Base-by-base conservation (phyloP, 2,329 filamentous ascomycete species). In the Sporothrix humicola region DNA sequence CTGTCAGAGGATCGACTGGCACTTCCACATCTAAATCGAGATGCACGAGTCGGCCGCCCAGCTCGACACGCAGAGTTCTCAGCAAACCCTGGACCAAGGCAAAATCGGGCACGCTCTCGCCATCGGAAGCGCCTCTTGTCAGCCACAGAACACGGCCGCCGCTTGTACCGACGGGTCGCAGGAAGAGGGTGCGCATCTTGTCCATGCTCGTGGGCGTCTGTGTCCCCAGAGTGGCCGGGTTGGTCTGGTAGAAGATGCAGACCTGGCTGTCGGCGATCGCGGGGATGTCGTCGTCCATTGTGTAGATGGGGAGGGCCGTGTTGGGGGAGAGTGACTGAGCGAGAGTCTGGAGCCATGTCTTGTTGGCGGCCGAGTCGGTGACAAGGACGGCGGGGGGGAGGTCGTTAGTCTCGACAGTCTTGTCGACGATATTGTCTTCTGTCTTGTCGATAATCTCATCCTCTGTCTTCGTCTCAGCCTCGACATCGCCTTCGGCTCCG, bases 21-120 rank as follows among this genome's bases (percentile, higher is more conserved):
- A 76, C 50, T 0, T 37, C 66, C n/a, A 63, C n/a, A 26, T 81
- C 79, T 13, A 80, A 72, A 68, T 81, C 80, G 42, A 80, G 63
- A 23, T 76, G 75, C 7, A 75, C 68, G 7, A 75, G 69, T 1
- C 69, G 66, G 3, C 73, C 73, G 26, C 73, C 76, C 7, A 76
- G 77, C 75, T 82, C 81, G 75, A 75, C 75, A 13, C 80, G 79
- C 31, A 81, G 76, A 3, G 79, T 78, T 13, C 81, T 77, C 44
- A 81, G 76, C 17, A 83, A 70, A 10, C 81, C 82, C n/a, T 79
- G 73, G 44, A 80, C 76, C 48, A 81, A 77, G 37, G 78, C 78
- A 15, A 81, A 76, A 15, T 78, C 75, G 2, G 81, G 81, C 5
- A 78, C 73, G 15, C 17, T 46, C 3, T 63, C 73, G 70, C 75